Base-by-base conservation (phyloP, 768 basidiomycete species). In the Piloderma croceum region DNA sequence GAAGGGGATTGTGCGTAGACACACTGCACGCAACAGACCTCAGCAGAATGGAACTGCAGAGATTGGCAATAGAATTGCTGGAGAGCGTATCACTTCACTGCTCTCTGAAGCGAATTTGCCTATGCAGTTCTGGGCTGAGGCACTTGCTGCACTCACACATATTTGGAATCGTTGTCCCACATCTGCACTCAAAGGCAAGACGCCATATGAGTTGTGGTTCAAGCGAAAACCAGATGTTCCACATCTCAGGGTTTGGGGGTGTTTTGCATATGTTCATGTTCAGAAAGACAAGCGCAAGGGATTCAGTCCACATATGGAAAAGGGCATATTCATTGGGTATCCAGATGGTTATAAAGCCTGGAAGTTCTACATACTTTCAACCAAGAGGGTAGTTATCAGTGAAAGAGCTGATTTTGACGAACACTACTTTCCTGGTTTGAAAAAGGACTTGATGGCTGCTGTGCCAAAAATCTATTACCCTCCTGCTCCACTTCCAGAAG, bases 281-380 rank as follows among this genome's bases (percentile, higher is more conserved):
- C 59, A 56, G 38, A 61, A 60, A 40, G 57, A 69, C 40, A 58
- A 68, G 47, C 39, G 58, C 10, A 57, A 48, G 27, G 47, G 36
- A 1, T 45, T 56, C 32, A 36, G 44, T 31, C 31, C 46, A 2
- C 49, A 58, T 34, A 44, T 48, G 22, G 24, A 46, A 22, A 60
- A 65, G 49, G 69, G 69, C 39, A 40, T 63, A 1, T 63, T 68
- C 25, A 56, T 70, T 38, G 63, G 69, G 2, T 71, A 69, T 39
- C 49, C 54, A 1, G 22, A 40, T 1, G 53, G 55, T 11, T 54
- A 62, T 2, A 67, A 67, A 39, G 60, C 56, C 1, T 70, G 61
- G 37, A 37, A 50, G 13, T 58, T 61, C 47, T 63, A 60, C 21
- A 44, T 68, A 36, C 34, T 19, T 9, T 9, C 20, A 9, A 35